Percentiles rank a stretch among this genome's conserved stretches.
Evolutionary conservation across 345 rosid genomes (phyloP).

Genomic region (Citrus sp.): DNA sequence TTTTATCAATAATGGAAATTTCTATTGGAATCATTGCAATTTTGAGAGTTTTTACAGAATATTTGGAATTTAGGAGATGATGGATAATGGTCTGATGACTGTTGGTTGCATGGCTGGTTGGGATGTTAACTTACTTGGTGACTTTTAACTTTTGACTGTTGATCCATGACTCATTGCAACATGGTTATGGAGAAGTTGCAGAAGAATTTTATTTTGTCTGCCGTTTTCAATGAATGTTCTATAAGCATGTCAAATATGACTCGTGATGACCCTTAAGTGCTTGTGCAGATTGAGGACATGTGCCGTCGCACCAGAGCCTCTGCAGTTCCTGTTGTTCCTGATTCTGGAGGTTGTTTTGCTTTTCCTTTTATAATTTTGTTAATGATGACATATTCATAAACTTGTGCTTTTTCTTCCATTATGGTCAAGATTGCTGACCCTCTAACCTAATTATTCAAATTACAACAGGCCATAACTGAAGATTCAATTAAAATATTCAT

Average conservation of each 20-base stretch:
- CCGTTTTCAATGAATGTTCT: background rate
- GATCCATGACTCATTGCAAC: background rate
- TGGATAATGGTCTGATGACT: background rate
- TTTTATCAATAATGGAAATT: background rate
- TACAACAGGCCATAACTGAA: background rate
- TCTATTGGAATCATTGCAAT: background rate
- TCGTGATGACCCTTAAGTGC: conserved; percentile 2
- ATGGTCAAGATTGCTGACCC: background rate
- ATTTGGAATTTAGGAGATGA: background rate
- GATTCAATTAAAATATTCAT: background rate
- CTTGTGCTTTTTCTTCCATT: background rate
- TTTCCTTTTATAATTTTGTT: conserved; percentile 12
- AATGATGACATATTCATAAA: background rate
- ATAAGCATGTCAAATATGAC: background rate
- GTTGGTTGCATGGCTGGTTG: background rate
- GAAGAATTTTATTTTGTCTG: background rate
- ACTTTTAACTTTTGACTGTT: background rate
- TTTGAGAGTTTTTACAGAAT: background rate
- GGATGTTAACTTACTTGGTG: background rate
- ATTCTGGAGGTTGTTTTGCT: conserved; percentile 69
- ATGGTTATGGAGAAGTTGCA: background rate
- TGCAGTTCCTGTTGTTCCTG: conserved; percentile 88
- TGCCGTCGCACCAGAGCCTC: conserved; percentile 67
- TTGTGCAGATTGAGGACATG: conserved; percentile 79
- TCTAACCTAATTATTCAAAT: background rate